phyloP scores from a whole-genome alignment of 192 early-diverging fungal genomes.

The Piromyces finnis region DNA sequence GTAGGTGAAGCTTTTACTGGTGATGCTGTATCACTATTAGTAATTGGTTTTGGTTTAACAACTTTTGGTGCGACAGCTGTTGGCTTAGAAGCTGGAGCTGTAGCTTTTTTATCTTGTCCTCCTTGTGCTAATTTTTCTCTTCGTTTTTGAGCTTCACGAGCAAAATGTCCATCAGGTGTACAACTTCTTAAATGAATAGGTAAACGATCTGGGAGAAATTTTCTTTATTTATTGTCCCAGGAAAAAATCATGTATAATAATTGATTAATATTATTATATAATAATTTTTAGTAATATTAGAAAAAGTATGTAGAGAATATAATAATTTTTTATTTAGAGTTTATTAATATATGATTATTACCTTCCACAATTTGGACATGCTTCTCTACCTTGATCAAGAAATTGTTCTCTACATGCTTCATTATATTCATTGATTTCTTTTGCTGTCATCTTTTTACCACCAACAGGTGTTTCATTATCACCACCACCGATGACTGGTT shows the following conservation, averaged over 20 bases:
- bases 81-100: background rate
- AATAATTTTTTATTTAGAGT: no score
- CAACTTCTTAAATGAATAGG: background rate
- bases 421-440: background rate
- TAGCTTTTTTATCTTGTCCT: background rate
- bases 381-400: background rate
- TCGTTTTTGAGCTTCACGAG: background rate
- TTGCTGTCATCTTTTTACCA: background rate
- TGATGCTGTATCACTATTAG: background rate
- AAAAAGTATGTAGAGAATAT: no score
- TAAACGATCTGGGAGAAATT: background rate
- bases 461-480: background rate
- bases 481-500: background rate
- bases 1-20: no score
- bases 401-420: background rate
- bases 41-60: background rate
- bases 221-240: background rate
- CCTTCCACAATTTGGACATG: background rate
- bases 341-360: background rate
- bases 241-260: no score
- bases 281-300: no score
- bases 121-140: background rate
- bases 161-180: background rate
- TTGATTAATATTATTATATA: no score
- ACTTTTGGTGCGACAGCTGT: background rate